A percentile compares a stretch with the other conserved stretches of the same genome.
These are phyloP conservation scores for Hypoxylon trugodes DNA, from an alignment of 495 filamentous ascomycete genomes.

Conservation along the genomic window DNA sequence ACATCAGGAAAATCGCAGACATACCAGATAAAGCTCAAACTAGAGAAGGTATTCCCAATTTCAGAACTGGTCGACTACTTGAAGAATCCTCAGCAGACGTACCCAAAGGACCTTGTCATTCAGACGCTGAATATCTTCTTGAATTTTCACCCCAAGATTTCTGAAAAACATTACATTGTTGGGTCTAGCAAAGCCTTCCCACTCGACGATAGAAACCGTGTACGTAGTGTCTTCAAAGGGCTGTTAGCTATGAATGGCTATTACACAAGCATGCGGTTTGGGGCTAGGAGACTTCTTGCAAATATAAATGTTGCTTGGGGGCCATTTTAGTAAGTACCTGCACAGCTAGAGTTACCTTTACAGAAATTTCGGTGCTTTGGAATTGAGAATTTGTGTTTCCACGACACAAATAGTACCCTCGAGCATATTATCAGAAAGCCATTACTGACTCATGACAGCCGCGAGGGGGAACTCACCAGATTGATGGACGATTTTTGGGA, in stretches of 20 bases:
- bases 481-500: neutral
- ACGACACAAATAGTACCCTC: constrained; percentile 26
- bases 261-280: constrained; percentile 50
- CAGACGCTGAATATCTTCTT: constrained; percentile 19
- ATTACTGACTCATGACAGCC: no score
- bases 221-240: neutral
- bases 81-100: neutral
- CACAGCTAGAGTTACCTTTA: no score
- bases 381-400: no score
- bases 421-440: no score
- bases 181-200: constrained; percentile 13
- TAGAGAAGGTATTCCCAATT: neutral
- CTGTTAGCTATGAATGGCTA: constrained; percentile 10
- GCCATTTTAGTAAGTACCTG: constrained; percentile 41
- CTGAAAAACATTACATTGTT: neutral
- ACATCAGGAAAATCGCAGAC: neutral
- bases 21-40: neutral
- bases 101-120: neutral
- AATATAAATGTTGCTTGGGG: constrained; percentile 56
- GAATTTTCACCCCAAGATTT: neutral
- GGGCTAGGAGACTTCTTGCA: constrained; percentile 61
- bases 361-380: no score
- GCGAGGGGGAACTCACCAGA: no score
- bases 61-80: neutral
- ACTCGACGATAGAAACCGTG: neutral